Evolutionary conservation across 306 rosid genomes (phyloP).

Genomic region (Carpinus viminea): DNA sequence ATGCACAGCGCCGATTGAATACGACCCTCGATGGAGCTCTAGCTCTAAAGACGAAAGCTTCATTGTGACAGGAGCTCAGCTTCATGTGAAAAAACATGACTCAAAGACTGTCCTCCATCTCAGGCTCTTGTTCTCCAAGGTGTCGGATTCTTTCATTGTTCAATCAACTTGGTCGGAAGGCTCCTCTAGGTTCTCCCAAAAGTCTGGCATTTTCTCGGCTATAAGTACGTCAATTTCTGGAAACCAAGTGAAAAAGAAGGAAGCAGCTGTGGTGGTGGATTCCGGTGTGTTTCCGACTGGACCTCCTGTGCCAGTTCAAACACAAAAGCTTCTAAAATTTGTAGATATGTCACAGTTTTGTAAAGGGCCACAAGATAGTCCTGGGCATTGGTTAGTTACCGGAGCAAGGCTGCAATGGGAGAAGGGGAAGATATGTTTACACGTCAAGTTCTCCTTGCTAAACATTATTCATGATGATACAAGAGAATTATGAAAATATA

Average conservation of each 20-base stretch:
- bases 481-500: background rate
- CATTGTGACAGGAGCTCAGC: conserved; percentile 90
- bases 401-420: conserved; percentile 76
- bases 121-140: conserved; percentile 63
- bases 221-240: conserved; percentile 65
- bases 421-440: conserved; percentile 73
- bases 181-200: conserved; percentile 53
- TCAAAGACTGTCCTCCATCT: conserved; percentile 71
- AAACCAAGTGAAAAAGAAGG: conserved; percentile 31
- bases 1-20: conserved; percentile 66
- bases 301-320: conserved; percentile 68
- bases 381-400: conserved; percentile 91
- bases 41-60: conserved; percentile 32
- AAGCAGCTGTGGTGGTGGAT: conserved; percentile 57
- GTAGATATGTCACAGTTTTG: conserved; percentile 64
- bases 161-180: conserved; percentile 63
- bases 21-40: conserved; percentile 55
- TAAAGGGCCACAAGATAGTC: conserved; percentile 76
- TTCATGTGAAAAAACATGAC: conserved; percentile 55
- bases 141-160: conserved; percentile 41
- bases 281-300: conserved; percentile 78
- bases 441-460: conserved; percentile 73
- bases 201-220: conserved; percentile 60
- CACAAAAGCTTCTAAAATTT: conserved; percentile 65
- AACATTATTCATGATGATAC: conserved; percentile 35